Percentiles rank a stretch among this genome's conserved stretches.
phyloP scores from a whole-genome alignment of 345 rosid species.

The Atalantia buxifolia region DNA sequence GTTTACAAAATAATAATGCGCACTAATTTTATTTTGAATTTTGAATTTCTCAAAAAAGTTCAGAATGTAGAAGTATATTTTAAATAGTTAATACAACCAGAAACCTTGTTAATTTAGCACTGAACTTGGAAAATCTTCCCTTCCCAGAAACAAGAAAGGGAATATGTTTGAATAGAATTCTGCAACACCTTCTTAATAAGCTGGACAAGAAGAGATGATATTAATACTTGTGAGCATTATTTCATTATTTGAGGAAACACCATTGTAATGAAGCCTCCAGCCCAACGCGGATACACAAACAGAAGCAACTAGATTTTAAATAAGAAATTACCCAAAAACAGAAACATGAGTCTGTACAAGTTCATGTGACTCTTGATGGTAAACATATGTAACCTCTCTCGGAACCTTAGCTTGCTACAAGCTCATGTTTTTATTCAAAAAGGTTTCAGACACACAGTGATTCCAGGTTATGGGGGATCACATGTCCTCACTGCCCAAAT shows the following conservation, averaged over 20 bases:
- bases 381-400: neutral
- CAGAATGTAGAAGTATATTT: neutral
- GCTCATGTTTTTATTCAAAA: neutral
- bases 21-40: neutral
- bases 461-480: neutral
- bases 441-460: neutral
- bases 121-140: neutral
- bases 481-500: constrained; percentile 9
- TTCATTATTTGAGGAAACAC: neutral
- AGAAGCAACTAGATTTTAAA: neutral
- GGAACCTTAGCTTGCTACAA: neutral
- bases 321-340: neutral
- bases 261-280: neutral
- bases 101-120: neutral
- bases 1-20: neutral
- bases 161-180: neutral
- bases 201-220: neutral
- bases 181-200: neutral
- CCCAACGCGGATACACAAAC: neutral
- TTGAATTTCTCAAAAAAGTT: neutral
- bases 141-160: too few species aligned
- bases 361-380: neutral
- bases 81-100: neutral
- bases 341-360: neutral
- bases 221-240: neutral